Evolutionary conservation across 164 flowering plant species (phyloP).

Genomic region (Nelumbo lutea): DNA sequence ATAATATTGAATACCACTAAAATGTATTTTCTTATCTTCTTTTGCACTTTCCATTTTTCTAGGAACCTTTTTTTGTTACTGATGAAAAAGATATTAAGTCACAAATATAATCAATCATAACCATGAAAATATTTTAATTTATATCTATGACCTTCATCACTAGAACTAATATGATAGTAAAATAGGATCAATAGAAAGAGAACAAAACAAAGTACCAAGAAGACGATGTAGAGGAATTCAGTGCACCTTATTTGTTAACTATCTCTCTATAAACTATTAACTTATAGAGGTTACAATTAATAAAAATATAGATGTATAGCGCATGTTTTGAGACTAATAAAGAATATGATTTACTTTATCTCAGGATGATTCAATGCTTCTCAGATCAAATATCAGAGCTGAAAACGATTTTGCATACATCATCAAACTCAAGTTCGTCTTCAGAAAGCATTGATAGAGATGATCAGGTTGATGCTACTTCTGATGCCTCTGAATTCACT

Average conservation of each 20-base stretch:
- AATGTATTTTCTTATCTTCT: too few relatives aligned
- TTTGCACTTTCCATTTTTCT: too few relatives aligned
- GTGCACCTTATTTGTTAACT: not conserved
- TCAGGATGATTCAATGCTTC: conserved; percentile 80
- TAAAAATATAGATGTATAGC: not conserved
- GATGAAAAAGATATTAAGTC: too few relatives aligned
- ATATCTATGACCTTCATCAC: too few relatives aligned
- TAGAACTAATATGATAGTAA: too few relatives aligned
- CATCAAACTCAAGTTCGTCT: conserved; percentile 42
- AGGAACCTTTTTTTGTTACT: too few relatives aligned
- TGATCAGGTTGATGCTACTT: conserved; percentile 29
- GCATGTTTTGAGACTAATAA: conserved; percentile 36
- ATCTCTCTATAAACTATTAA: not conserved
- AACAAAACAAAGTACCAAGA: too few relatives aligned
- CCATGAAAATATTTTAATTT: too few relatives aligned
- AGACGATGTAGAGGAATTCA: too few relatives aligned
- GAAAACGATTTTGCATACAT: conserved; percentile 45
- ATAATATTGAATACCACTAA: too few relatives aligned
- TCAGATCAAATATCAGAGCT: conserved; percentile 71
- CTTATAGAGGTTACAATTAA: not conserved
- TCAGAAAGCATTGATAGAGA: conserved; percentile 29
- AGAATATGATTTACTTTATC: conserved; percentile 49
- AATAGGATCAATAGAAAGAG: too few relatives aligned
- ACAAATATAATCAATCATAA: too few relatives aligned
- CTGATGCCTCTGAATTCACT: conserved; percentile 50